Evolutionary conservation across 2,329 filamentous ascomycete species (phyloP), one percentile per base, ranked within the genome.

Genomic region (Shiraia bambusicola): DNA sequence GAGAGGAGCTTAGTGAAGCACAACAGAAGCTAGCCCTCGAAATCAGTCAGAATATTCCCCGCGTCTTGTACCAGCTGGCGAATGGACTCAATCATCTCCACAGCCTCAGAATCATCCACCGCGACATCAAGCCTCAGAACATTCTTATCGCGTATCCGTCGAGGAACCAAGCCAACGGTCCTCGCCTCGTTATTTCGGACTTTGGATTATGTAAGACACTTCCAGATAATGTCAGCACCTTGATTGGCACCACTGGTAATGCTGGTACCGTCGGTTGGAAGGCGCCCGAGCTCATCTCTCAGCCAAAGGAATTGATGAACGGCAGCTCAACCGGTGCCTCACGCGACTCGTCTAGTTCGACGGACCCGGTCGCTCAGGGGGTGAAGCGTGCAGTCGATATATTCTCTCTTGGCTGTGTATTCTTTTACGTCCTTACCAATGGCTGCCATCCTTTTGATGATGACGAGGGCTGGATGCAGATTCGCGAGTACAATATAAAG

Each of bases 151-250:
- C 82, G 16, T 78, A 79, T 48, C 81, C 82, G 1, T 80, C 81
- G 43, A 83, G 85, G 73, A 83, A 79, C 53, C 83, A 85, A 55
- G 78, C 83, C 45, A 81, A 81, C 29, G 81, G 78, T 26, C 84
- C 90, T 16, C 85, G 92, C n/a, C 78, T 98, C 27, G 81, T 98
- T 4, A 95, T 98, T 26, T 97, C 93, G 0, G 93, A 98, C 67
- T 98, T 98, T 70, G 93, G 93, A 5, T 80, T 98, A 1, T 97
- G 93, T 69, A 98, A 97, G 76, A 97, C 96, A 62, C 75, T 98
- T 12, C 93, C 96, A 51, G 89, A 89, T 40, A 90, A 91, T 6
- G 90, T 95, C 64, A 95, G 90, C 41, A 97, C 92, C 0, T 91
- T 97, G 64, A 87, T 92, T 28, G 91, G 93, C 7, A 96, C 92